phyloP scores from a whole-genome alignment of 2,329 filamentous ascomycete genomes.

The Penicillium griseofulvum region DNA sequence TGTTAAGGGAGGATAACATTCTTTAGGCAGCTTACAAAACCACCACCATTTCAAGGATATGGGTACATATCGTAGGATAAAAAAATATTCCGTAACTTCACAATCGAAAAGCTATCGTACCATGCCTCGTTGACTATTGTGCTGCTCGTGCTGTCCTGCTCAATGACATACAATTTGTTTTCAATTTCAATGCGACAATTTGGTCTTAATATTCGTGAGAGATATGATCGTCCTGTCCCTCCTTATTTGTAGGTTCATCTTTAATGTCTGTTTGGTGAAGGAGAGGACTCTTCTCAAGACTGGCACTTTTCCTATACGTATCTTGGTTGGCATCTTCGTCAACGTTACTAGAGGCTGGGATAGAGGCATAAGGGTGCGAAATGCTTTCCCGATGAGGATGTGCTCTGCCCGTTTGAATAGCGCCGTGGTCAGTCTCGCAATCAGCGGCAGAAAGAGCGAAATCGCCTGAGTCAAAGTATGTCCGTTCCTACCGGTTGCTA shows the following conservation, averaged over 20 bases:
- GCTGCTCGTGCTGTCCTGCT: background rate
- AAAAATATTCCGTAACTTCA: no score
- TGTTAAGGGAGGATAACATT: no score
- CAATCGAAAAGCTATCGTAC: no score
- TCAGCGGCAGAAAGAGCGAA: constrained; percentile 27
- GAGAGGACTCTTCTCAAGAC: constrained; percentile 18
- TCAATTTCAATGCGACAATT: background rate
- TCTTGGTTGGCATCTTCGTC: constrained; percentile 23
- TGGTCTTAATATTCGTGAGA: background rate
- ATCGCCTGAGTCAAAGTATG: constrained; percentile 34
- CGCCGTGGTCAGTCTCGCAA: constrained; percentile 22
- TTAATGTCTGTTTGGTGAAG: constrained; percentile 11
- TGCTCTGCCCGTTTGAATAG: constrained; percentile 22
- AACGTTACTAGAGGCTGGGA: constrained; percentile 26
- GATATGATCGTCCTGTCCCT: background rate
- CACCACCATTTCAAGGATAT: no score
- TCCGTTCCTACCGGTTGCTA: constrained; percentile 23
- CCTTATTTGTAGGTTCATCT: constrained; percentile 12
- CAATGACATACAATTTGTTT: background rate
- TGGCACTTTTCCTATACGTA: constrained; percentile 10
- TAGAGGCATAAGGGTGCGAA: constrained; percentile 27
- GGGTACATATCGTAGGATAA: no score
- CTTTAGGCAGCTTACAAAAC: no score
- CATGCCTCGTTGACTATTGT: no score
- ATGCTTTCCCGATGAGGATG: constrained; percentile 30